Percentiles rank a stretch among this genome's conserved stretches.
Conservation (phyloP, 2,329 filamentous ascomycete species). For the Verticillium longisporum region DNA sequence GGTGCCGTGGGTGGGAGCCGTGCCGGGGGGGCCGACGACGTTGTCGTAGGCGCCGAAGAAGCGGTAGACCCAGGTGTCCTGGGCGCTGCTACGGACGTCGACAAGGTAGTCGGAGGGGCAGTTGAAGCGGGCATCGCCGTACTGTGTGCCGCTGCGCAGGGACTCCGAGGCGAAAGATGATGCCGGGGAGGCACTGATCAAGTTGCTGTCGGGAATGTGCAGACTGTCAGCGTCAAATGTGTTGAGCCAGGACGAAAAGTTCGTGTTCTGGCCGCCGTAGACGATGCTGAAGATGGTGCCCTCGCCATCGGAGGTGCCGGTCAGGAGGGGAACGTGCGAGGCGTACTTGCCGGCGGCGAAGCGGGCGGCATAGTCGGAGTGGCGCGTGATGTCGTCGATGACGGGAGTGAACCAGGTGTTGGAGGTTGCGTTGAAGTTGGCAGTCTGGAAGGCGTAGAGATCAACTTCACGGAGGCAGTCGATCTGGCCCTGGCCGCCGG, state of each 20-base stretch:
- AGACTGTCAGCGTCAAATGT: slow-evolving; percentile 31
- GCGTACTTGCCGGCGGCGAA: slow-evolving; percentile 19
- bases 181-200: slow-evolving; percentile 25
- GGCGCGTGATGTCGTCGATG: slow-evolving; percentile 25
- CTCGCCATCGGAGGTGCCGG: slow-evolving; percentile 26
- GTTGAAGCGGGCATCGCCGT: slow-evolving; percentile 38
- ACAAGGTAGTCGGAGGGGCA: slow-evolving; percentile 31
- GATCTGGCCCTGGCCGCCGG: slow-evolving; percentile 20
- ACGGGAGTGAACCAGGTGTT: slow-evolving; percentile 34
- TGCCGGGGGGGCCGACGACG: slow-evolving; percentile 25
- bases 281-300: slow-evolving; percentile 28
- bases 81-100: slow-evolving; percentile 26
- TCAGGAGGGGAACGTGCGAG: slow-evolving; percentile 25
- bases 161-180: slow-evolving; percentile 28
- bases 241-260: slow-evolving; percentile 20
- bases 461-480: slow-evolving; percentile 27
- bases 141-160: slow-evolving; percentile 32
- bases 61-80: slow-evolving; percentile 35
- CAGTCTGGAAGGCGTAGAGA: slow-evolving; percentile 20
- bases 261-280: slow-evolving; percentile 21
- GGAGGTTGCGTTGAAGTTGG: slow-evolving; percentile 26
- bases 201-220: slow-evolving; percentile 24
- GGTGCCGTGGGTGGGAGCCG: slow-evolving; percentile 28
- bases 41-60: slow-evolving; percentile 35
- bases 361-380: slow-evolving; percentile 21